Percentiles rank a stretch among this genome's conserved stretches.
Conservation (phyloP, 306 rosid species). For the Cucumis sativus region DNA sequence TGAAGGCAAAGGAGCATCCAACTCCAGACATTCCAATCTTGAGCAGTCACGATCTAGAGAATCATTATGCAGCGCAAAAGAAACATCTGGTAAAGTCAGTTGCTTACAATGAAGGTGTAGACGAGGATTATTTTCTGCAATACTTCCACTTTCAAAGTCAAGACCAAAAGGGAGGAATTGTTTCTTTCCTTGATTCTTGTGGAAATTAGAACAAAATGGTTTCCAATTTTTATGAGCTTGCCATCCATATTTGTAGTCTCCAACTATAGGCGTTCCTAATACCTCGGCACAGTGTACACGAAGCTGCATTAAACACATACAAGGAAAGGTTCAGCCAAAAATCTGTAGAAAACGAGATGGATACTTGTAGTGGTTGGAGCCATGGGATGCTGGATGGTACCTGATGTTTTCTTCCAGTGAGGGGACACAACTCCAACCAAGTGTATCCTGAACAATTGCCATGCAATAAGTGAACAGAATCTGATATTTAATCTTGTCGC, state of each 20-base stretch:
- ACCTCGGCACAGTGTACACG: slow-evolving; percentile 95
- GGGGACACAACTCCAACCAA: slow-evolving; percentile 85
- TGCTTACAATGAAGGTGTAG: slow-evolving; percentile 86
- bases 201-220: slow-evolving; percentile 14
- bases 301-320: slow-evolving; percentile 31
- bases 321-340: background rate
- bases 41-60: slow-evolving; percentile 43
- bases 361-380: too few species aligned
- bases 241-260: slow-evolving; percentile 95
- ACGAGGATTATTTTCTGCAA: slow-evolving; percentile 45
- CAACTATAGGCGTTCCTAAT: slow-evolving; percentile 85
- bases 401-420: slow-evolving; percentile 97
- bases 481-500: background rate
- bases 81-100: slow-evolving; percentile 58
- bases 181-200: slow-evolving; percentile 11
- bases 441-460: slow-evolving; percentile 52
- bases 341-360: background rate
- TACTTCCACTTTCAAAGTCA: slow-evolving; percentile 50
- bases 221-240: slow-evolving; percentile 63
- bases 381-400: slow-evolving; percentile 14
- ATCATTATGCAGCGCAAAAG: slow-evolving; percentile 40
- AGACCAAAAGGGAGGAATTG: slow-evolving; percentile 61
- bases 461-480: background rate
- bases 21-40: slow-evolving; percentile 35
- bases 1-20: slow-evolving; percentile 58